phyloP scores from a whole-genome alignment of 1,139 yeast genomes.

The Petasospora rhodanensis region DNA sequence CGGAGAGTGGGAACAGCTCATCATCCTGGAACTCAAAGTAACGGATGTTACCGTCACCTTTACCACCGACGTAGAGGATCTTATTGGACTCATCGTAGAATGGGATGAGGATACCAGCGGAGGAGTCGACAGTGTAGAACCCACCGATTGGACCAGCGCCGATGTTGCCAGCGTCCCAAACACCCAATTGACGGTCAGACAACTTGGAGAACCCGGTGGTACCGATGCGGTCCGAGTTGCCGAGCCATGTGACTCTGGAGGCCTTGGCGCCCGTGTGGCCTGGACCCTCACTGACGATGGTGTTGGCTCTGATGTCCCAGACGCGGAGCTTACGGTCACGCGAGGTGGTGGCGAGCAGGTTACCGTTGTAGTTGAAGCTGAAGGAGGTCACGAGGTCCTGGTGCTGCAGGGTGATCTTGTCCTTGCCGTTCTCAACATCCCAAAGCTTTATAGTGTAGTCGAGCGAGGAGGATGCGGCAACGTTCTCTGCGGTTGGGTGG shows the following conservation, averaged over 20 bases:
- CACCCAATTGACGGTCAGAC: constrained; percentile 91
- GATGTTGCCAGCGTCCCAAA: constrained; percentile 80
- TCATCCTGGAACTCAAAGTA: constrained; percentile 86
- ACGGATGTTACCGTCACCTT: constrained; percentile 97
- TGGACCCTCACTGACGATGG: constrained; percentile 74
- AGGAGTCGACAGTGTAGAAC: constrained; percentile 76
- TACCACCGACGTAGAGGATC: constrained; percentile 86
- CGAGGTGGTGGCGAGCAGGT: constrained; percentile 81
- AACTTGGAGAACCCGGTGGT: constrained; percentile 95
- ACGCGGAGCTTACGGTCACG: constrained; percentile 87
- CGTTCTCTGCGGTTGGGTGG: constrained; percentile 84
- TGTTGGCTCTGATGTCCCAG: constrained; percentile 82
- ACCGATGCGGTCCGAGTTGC: constrained; percentile 75
- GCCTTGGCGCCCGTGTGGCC: constrained; percentile 94
- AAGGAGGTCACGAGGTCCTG: constrained; percentile 88
- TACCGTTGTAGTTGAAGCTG: constrained; percentile 85
- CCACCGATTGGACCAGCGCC: constrained; percentile 86
- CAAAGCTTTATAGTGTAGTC: constrained; percentile 90
- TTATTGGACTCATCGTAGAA: constrained; percentile 77
- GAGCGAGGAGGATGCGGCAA: constrained; percentile 83
- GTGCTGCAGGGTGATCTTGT: constrained; percentile 70
- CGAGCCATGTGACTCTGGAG: constrained; percentile 84
- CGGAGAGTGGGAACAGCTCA: constrained; percentile 74
- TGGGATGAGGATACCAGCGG: constrained; percentile 93
- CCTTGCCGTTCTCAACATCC: constrained; percentile 77